Conservation (phyloP, 2,329 filamentous ascomycete genomes). For the Raffaelea arxii region DNA sequence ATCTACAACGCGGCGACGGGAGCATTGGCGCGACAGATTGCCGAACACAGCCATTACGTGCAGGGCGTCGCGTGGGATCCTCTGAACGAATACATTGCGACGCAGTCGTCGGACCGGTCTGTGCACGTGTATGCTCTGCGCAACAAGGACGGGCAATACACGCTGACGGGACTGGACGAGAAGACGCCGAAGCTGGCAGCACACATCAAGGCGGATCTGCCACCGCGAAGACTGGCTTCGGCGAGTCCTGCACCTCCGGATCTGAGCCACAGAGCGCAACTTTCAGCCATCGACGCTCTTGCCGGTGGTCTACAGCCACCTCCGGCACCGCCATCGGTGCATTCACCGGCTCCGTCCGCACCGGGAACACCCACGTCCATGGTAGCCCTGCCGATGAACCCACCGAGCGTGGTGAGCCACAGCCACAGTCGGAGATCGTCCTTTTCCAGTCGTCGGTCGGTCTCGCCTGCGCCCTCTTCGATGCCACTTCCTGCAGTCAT, state of each 20-base stretch:
- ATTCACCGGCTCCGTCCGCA: constrained; percentile 81
- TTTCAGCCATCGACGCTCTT: constrained; percentile 43
- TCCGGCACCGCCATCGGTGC: constrained; percentile 35
- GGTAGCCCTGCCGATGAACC: constrained; percentile 88
- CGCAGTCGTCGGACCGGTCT: constrained; percentile 94
- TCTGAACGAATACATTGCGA: constrained; percentile 94
- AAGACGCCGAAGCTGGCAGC: constrained; percentile 74
- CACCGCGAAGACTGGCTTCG: constrained; percentile 78
- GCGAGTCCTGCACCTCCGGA: constrained; percentile 89
- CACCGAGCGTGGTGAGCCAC: constrained; percentile 77
- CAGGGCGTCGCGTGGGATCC: constrained; percentile 98
- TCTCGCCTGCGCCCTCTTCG: constrained; percentile 84
- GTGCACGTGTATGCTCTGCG: constrained; percentile 96
- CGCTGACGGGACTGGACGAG: constrained; percentile 52
- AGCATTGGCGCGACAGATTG: constrained; percentile 76
- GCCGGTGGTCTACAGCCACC: constrained; percentile 38
- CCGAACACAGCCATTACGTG: constrained; percentile 96
- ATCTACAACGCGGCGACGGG: constrained; percentile 82
- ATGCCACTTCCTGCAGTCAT: constrained; percentile 92
- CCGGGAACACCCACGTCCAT: constrained; percentile 92
- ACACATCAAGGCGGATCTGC: constrained; percentile 76
- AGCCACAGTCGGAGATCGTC: constrained; percentile 93
- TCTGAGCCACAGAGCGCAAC: constrained; percentile 55
- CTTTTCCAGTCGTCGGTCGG: constrained; percentile 79
- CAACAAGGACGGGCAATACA: constrained; percentile 93